phyloP scores from a whole-genome alignment of 2,329 filamentous ascomycete species.

The Pseudopyricularia cyperi region DNA sequence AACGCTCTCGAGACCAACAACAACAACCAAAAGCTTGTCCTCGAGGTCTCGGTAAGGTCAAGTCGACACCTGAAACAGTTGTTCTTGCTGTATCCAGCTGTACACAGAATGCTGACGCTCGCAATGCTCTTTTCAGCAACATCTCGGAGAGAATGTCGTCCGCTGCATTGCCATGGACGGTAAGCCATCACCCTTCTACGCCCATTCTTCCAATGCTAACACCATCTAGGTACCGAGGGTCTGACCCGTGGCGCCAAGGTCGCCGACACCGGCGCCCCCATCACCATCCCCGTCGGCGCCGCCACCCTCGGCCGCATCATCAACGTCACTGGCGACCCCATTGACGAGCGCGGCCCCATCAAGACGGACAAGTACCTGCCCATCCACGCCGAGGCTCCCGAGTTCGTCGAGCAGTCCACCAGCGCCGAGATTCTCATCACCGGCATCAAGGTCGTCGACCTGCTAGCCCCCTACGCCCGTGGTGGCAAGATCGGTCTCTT shows the following conservation, averaged over 20 bases:
- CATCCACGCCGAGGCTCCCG: constrained; percentile 89
- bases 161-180: constrained; percentile 99
- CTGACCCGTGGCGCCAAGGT: constrained; percentile 84
- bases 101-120: constrained; percentile 19
- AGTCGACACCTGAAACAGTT: neutral
- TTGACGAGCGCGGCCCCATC: constrained; percentile 98
- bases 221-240: constrained; percentile 80
- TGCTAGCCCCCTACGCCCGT: constrained; percentile 97
- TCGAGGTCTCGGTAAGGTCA: constrained; percentile 80
- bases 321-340: constrained; percentile 99
- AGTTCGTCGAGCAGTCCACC: constrained; percentile 92
- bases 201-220: neutral
- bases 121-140: constrained; percentile 54
- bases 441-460: constrained; percentile 99
- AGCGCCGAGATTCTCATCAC: constrained; percentile 93
- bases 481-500: constrained; percentile 99
- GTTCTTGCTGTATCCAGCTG: constrained; percentile 6
- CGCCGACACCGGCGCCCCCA: constrained; percentile 82
- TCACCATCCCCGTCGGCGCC: constrained; percentile 89
- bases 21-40: constrained; percentile 83
- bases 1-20: constrained; percentile 91
- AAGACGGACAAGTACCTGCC: constrained; percentile 78
- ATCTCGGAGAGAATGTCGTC: constrained; percentile 98
- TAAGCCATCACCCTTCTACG: constrained; percentile 32
- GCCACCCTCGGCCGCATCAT: constrained; percentile 97